Conservation (phyloP, 768 basidiomycete species). For the Lyophyllum decastes region DNA sequence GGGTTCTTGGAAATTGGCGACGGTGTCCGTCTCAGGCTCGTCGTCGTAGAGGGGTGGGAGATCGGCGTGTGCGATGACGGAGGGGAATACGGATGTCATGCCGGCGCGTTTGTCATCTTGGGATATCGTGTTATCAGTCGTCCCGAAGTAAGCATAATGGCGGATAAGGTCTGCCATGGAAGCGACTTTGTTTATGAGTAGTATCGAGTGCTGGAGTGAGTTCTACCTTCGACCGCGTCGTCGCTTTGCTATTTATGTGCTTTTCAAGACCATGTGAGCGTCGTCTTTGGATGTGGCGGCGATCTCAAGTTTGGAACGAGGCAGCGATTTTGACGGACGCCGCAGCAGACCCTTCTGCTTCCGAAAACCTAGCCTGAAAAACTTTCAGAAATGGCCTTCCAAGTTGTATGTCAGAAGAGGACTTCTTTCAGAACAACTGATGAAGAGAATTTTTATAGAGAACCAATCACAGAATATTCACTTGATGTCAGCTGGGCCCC, state of each 20-base stretch:
- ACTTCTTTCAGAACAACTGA: too few relatives aligned
- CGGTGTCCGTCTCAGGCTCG: background rate
- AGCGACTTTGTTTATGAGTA: slow-evolving; percentile 28
- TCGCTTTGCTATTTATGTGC: background rate
- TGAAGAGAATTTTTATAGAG: too few relatives aligned
- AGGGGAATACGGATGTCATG: slow-evolving; percentile 27
- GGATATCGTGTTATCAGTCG: background rate
- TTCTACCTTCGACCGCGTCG: background rate
- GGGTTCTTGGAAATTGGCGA: background rate
- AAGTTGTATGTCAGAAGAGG: background rate
- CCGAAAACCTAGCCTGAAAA: too few relatives aligned
- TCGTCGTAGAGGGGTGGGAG: background rate
- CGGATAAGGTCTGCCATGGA: background rate
- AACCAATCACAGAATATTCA: too few relatives aligned
- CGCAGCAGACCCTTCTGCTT: too few relatives aligned
- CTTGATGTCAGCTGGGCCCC: background rate
- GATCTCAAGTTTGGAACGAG: background rate
- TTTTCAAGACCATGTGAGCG: background rate
- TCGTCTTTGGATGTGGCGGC: background rate
- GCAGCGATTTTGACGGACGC: too few relatives aligned
- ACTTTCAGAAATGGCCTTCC: too few relatives aligned
- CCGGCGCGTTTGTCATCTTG: background rate
- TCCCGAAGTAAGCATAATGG: background rate
- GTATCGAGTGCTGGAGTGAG: slow-evolving; percentile 20
- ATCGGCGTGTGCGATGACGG: slow-evolving; percentile 22